These are phyloP conservation scores for Cercospora citrullina DNA, from an alignment of 2,329 filamentous ascomycete genomes.

Conservation along the genomic window DNA sequence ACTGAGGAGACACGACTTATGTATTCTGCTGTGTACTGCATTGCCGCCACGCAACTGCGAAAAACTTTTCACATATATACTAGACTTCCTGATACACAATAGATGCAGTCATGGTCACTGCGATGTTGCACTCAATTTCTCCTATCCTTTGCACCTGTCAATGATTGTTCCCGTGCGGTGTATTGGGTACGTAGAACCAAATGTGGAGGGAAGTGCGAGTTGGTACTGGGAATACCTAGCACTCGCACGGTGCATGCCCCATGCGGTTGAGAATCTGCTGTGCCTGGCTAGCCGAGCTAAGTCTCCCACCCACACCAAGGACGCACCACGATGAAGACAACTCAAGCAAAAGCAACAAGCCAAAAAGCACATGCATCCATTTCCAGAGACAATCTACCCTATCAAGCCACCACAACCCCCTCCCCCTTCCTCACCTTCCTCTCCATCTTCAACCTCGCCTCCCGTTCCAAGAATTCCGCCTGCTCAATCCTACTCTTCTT, in stretches of 20 bases:
- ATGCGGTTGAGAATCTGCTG: not conserved
- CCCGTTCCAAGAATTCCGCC: slow-evolving; percentile 52
- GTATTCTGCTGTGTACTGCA: not conserved
- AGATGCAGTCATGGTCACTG: not conserved
- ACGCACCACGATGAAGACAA: not conserved
- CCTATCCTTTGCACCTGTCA: not conserved
- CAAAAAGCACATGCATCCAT: too few species aligned
- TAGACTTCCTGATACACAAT: not conserved
- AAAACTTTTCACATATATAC: not conserved
- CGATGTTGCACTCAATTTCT: not conserved
- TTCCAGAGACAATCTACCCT: too few species aligned
- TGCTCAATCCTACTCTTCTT: slow-evolving; percentile 63
- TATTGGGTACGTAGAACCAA: not conserved
- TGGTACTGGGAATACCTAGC: not conserved
- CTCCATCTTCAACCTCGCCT: slow-evolving; percentile 32
- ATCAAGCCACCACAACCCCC: not conserved
- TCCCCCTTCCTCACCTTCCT: slow-evolving; percentile 14
- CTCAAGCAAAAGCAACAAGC: too few species aligned
- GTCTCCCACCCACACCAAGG: not conserved
- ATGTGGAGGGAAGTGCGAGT: not conserved
- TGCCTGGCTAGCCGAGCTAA: not conserved
- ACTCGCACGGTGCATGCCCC: not conserved
- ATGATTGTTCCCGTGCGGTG: not conserved
- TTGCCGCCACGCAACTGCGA: not conserved
- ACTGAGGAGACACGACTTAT: not conserved